Percentiles rank a stretch among this genome's conserved stretches.
Conservation (phyloP, 129 eudicot species). For the Flaveria robusta region DNA sequence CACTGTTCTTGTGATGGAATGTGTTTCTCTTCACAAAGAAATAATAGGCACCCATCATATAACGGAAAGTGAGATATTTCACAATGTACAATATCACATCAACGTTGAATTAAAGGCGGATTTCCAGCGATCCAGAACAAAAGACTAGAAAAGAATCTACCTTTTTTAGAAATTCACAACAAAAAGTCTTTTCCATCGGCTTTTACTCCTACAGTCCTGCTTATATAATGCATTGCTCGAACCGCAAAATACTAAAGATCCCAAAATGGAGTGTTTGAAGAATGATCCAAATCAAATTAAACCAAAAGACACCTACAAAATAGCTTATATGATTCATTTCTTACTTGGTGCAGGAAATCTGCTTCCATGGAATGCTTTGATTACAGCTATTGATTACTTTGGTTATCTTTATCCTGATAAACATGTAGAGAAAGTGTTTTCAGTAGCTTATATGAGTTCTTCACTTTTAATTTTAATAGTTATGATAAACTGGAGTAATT, state of each 20-base stretch:
- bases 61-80: constrained; percentile 28
- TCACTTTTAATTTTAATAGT: constrained; percentile 52
- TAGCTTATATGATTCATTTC: constrained; percentile 74
- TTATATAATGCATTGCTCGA: constrained; percentile 31
- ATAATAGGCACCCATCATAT: constrained; percentile 22
- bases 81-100: constrained; percentile 23
- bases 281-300: constrained; percentile 29
- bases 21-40: constrained; percentile 19
- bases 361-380: constrained; percentile 88
- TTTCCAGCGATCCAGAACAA: constrained; percentile 33
- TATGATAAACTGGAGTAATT: constrained; percentile 43
- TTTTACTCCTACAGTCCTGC: constrained; percentile 10
- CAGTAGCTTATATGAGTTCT: constrained; percentile 77
- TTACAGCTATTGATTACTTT: constrained; percentile 84
- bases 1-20: not conserved
- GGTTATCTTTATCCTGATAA: constrained; percentile 61
- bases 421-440: constrained; percentile 77
- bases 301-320: constrained; percentile 61
- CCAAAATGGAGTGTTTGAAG: constrained; percentile 50
- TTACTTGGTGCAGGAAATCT: constrained; percentile 92
- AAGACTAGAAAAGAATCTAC: constrained; percentile 40
- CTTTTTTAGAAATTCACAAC: constrained; percentile 16
- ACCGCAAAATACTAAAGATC: not conserved
- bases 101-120: constrained; percentile 21
- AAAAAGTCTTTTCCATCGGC: constrained; percentile 29